Base-by-base conservation (phyloP, 352 stramenopile species). In the Globisporangium abappressorium region DNA sequence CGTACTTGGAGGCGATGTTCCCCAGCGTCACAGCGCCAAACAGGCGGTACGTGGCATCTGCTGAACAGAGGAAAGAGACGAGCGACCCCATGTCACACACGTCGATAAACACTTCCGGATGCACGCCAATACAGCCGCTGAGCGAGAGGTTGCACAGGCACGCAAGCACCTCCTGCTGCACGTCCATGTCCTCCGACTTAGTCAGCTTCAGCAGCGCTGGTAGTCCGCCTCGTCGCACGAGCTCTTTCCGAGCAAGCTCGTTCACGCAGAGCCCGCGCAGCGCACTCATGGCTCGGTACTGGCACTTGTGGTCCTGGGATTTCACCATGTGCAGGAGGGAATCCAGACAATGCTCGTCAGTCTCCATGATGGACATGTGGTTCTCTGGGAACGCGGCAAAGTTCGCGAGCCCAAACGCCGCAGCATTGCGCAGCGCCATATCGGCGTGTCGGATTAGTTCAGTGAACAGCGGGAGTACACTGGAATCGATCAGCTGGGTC, bases 81-180 rank as follows among this genome's bases (percentile, higher is more conserved):
- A 99, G 82, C 38, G 81, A 91, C 24, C 87, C 69, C 75, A 99
- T 93, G 28, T 98, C 89, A 30, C 96, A 87, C 3, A 94, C 88
- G 30, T 95, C 67, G 30, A 99, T 79, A 61, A 99, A 94, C 5
- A 87, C 79, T 3, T 94, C 84, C 0, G 95, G 89, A 41, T 97
- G 86, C 18, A 93, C 87, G 49, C 94, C 94, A 41, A 99, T 94
- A 69, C 83, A 98, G n/a, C 97, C 96, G 68, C 89, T 97, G 9
- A 99, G 80, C 8, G 93, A 98, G 36, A 99, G 78, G 62, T 99
- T 99, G 71, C 96, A 99, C n/a, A 99, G 68, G 46, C 91, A 98
- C 41, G 93, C 91, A 8, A 99, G 82, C n/a, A 98, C 93, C 79
- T 99, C 96, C 64, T 97, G 86, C 71, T 99, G 97, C 1, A 99